Conservation (phyloP, 208 protist species). For the Lotmaria passim region DNA sequence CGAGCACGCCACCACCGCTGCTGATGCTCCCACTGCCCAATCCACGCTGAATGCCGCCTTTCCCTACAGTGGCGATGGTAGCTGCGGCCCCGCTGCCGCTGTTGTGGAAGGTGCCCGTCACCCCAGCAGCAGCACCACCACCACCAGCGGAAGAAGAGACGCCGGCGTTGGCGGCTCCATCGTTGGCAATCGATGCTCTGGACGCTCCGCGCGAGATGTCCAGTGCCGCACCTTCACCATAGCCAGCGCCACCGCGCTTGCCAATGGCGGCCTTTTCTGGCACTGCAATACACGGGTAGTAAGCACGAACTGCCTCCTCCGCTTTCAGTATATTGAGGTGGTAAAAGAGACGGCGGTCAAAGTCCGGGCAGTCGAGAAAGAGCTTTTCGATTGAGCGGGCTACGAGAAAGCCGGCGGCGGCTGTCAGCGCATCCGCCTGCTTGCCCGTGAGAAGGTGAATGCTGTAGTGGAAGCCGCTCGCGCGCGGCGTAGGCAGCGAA, state of each 20-base stretch:
- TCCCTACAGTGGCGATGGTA: no score
- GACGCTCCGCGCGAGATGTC: slow-evolving; percentile 1
- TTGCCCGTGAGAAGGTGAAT: slow-evolving; percentile 76
- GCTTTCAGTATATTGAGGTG: slow-evolving; percentile 20
- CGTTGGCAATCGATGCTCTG: background rate
- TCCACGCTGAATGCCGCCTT: slow-evolving; percentile 10
- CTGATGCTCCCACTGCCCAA: background rate
- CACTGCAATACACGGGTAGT: slow-evolving; percentile 7
- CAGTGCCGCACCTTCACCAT: background rate
- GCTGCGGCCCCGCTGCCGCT: no score
- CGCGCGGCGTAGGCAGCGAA: slow-evolving; percentile 19
- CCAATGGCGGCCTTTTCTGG: background rate
- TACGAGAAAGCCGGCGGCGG: slow-evolving; percentile 30
- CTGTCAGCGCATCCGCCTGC: slow-evolving; percentile 56
- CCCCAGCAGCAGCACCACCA: background rate
- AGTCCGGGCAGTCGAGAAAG: slow-evolving; percentile 42
- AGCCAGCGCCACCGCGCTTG: background rate
- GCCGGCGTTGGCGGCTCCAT: background rate
- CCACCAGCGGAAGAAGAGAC: background rate
- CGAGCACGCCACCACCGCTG: background rate
- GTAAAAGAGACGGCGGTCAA: slow-evolving; percentile 57
- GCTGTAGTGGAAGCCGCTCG: slow-evolving; percentile 57
- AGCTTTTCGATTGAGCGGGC: slow-evolving; percentile 32
- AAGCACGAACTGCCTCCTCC: slow-evolving; percentile 19
- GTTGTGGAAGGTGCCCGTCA: no score